A percentile compares a stretch with the other conserved stretches of the same genome.
phyloP scores from a whole-genome alignment of 2,329 filamentous ascomycete species.

The Neonectria faginata region DNA sequence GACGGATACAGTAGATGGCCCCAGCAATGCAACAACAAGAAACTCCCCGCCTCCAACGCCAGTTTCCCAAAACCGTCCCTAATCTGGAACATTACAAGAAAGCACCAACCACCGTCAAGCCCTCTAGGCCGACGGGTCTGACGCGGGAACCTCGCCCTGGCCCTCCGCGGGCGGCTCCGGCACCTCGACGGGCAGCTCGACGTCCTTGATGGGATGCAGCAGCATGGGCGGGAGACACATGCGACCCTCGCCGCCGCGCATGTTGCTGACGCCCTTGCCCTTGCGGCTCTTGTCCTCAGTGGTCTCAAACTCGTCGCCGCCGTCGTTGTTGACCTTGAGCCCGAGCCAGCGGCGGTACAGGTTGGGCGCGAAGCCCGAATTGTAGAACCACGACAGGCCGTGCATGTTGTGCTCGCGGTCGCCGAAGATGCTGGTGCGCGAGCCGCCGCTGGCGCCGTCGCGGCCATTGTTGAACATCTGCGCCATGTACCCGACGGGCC shows the following conservation, averaged over 20 bases:
- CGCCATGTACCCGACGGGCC: slow-evolving; percentile 83
- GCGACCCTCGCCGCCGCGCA: slow-evolving; percentile 78
- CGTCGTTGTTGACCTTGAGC: slow-evolving; percentile 80
- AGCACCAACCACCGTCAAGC: slow-evolving; percentile 17
- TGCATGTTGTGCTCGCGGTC: slow-evolving; percentile 90
- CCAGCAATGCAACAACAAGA: slow-evolving; percentile 29
- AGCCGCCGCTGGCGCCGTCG: slow-evolving; percentile 80
- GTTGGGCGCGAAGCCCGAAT: slow-evolving; percentile 82
- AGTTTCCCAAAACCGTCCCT: slow-evolving; percentile 2
- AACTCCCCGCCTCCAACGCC: slow-evolving; percentile 32
- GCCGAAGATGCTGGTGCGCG: slow-evolving; percentile 79
- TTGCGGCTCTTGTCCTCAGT: slow-evolving; percentile 65
- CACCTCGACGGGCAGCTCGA: slow-evolving; percentile 73
- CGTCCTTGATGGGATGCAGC: slow-evolving; percentile 86
- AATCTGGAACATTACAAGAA: slow-evolving; percentile 20
- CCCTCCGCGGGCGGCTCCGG: slow-evolving; percentile 59
- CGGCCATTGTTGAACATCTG: slow-evolving; percentile 83
- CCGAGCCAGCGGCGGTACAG: slow-evolving; percentile 90
- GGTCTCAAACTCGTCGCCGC: slow-evolving; percentile 80
- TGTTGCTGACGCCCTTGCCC: slow-evolving; percentile 61
- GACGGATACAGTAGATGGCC: slow-evolving; percentile 11
- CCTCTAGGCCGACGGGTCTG: slow-evolving; percentile 59
- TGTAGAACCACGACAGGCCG: slow-evolving; percentile 93
- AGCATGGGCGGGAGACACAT: slow-evolving; percentile 95
- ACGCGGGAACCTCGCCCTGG: slow-evolving; percentile 49